Percentiles rank a stretch among this genome's conserved stretches.
These are phyloP conservation scores for Fusarium dlaminii DNA, from an alignment of 2,329 filamentous ascomycete species.

Conservation along the genomic window DNA sequence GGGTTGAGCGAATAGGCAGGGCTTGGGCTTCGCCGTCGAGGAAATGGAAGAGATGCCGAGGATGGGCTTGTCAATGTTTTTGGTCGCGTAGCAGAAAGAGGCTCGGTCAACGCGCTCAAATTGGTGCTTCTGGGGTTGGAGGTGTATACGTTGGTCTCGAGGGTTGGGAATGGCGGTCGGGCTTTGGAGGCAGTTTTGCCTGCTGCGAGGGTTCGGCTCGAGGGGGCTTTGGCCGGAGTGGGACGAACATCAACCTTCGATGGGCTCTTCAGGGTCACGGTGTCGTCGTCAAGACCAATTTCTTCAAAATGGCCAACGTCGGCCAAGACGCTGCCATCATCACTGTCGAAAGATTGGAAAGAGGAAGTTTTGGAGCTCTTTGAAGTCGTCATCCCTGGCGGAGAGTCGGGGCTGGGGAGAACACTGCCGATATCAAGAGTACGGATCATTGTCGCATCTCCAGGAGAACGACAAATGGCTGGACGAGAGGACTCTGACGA, in stretches of 20 bases:
- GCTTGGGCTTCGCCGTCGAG: slow-evolving; percentile 61
- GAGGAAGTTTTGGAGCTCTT: slow-evolving; percentile 94
- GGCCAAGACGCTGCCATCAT: slow-evolving; percentile 74
- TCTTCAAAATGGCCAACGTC: slow-evolving; percentile 92
- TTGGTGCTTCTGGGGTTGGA: slow-evolving; percentile 63
- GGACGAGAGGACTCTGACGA: slow-evolving; percentile 24
- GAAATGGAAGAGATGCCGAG: slow-evolving; percentile 51
- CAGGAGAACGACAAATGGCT: slow-evolving; percentile 13
- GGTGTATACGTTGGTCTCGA: slow-evolving; percentile 57
- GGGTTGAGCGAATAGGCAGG: slow-evolving; percentile 58
- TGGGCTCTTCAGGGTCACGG: slow-evolving; percentile 60
- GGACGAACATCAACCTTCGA: slow-evolving; percentile 55
- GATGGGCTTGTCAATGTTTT: slow-evolving; percentile 44
- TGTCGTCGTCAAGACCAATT: slow-evolving; percentile 80
- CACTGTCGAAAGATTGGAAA: slow-evolving; percentile 80
- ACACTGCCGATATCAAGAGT: slow-evolving; percentile 44
- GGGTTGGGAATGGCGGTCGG: slow-evolving; percentile 56
- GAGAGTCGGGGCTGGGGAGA: slow-evolving; percentile 49
- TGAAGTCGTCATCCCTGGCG: slow-evolving; percentile 75
- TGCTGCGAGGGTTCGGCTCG: slow-evolving; percentile 45
- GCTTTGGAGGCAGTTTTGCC: slow-evolving; percentile 45
- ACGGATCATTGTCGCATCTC: slow-evolving; percentile 51
- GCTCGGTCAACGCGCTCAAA: slow-evolving; percentile 50
- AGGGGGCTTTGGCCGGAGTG: slow-evolving; percentile 42
- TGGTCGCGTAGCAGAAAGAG: slow-evolving; percentile 43